Percentiles rank a stretch among this genome's conserved stretches.
These are phyloP conservation scores for Harrya chromipes DNA, from an alignment of 768 basidiomycete species.

Conservation along the genomic window DNA sequence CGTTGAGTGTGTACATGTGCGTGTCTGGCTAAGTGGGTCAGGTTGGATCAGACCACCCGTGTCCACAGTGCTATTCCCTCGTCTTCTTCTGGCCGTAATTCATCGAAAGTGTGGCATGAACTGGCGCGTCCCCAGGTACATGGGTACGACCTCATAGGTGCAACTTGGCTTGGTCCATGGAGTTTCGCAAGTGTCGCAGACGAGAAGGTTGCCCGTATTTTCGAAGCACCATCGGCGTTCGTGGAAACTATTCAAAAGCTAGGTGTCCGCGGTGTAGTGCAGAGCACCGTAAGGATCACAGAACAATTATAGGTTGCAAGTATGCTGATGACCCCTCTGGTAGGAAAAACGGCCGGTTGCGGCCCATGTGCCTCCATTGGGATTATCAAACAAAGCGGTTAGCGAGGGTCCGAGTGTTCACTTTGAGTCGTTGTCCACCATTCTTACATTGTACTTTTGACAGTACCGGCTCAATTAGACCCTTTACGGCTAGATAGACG, in stretches of 20 bases:
- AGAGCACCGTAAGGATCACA: slow-evolving; percentile 44
- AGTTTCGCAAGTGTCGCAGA: slow-evolving; percentile 91
- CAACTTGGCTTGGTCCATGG: slow-evolving; percentile 69
- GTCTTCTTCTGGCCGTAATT: slow-evolving; percentile 3
- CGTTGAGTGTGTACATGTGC: background rate
- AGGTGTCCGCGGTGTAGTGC: slow-evolving; percentile 44
- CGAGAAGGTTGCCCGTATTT: slow-evolving; percentile 92
- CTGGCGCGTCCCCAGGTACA: slow-evolving; percentile 92
- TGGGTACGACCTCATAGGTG: slow-evolving; percentile 88
- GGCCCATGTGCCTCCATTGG: slow-evolving; percentile 90
- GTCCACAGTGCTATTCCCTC: slow-evolving; percentile 64
- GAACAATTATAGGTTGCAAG: background rate
- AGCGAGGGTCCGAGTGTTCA: slow-evolving; percentile 48
- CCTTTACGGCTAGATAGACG: slow-evolving; percentile 29
- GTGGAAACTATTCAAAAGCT: slow-evolving; percentile 57
- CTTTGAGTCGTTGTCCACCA: background rate
- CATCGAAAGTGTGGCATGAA: slow-evolving; percentile 68
- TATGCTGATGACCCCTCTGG: slow-evolving; percentile 4
- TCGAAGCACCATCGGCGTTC: slow-evolving; percentile 86
- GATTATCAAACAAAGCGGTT: slow-evolving; percentile 92
- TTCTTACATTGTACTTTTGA: slow-evolving; percentile 1
- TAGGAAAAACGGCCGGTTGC: slow-evolving; percentile 65
- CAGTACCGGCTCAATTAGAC: slow-evolving; percentile 19
- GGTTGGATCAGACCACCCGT: slow-evolving; percentile 89
- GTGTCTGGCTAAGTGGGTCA: slow-evolving; percentile 28